Percentiles rank a stretch among this genome's conserved stretches.
These are phyloP conservation scores for Aegilops longissima DNA, from an alignment of 176 grass and related monocot genomes.

Conservation along the genomic window DNA sequence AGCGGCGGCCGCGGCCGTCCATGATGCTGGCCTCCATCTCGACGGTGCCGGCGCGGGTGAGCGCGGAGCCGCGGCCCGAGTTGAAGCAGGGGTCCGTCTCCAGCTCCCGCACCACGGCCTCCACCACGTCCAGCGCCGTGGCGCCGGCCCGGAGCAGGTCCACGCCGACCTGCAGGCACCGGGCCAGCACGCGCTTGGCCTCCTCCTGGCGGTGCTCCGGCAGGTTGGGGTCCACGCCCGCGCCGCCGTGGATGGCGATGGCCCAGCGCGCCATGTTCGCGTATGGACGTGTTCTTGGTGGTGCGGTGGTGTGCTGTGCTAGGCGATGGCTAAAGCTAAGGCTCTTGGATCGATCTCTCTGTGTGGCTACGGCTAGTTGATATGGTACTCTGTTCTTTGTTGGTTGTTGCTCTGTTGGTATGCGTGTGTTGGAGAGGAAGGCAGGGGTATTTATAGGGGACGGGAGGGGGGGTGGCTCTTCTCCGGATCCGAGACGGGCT, in stretches of 20 bases:
- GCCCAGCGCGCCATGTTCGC: slow-evolving; percentile 67
- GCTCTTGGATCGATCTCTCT: neutral
- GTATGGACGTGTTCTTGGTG: neutral
- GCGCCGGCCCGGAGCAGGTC: slow-evolving; percentile 35
- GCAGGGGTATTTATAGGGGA: slow-evolving; percentile 50
- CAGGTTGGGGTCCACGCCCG: slow-evolving; percentile 87
- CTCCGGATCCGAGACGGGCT: slow-evolving; percentile 9
- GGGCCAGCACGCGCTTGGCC: slow-evolving; percentile 65
- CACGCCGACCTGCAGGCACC: slow-evolving; percentile 72
- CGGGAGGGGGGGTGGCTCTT: neutral
- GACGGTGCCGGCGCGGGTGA: slow-evolving; percentile 74
- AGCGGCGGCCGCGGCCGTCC: slow-evolving; percentile 77
- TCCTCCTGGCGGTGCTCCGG: slow-evolving; percentile 71
- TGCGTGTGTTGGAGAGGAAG: neutral
- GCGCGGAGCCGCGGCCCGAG: slow-evolving; percentile 76
- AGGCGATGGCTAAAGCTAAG: too few relatives aligned
- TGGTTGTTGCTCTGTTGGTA: neutral
- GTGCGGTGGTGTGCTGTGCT: too few relatives aligned
- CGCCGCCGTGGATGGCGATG: slow-evolving; percentile 89
- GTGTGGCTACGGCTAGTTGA: neutral
- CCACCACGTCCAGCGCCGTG: slow-evolving; percentile 60
- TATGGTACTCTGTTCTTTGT: neutral
- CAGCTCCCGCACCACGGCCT: slow-evolving; percentile 82
- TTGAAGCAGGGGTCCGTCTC: slow-evolving; percentile 92
- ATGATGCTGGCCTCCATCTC: slow-evolving; percentile 99